A percentile compares a stretch with the other conserved stretches of the same genome.
phyloP scores from a whole-genome alignment of 1,139 yeast species.

The Taphrina deformans region DNA sequence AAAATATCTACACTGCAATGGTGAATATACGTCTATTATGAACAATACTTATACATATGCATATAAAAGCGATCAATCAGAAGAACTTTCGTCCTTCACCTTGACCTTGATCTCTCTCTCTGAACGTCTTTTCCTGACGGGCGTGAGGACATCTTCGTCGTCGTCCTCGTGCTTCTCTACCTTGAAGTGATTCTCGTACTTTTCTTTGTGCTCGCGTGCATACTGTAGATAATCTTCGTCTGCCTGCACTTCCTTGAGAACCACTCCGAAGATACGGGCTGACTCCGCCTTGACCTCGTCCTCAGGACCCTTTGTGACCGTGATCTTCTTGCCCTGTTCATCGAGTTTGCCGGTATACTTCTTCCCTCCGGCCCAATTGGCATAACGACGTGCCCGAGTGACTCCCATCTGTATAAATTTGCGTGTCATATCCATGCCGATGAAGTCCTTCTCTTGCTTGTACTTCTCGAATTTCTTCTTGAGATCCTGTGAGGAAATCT shows the following conservation, averaged over 20 bases:
- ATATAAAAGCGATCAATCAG: background rate
- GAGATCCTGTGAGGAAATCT: background rate
- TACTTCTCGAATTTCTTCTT: constrained; percentile 18
- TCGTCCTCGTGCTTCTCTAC: background rate
- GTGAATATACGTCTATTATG: background rate
- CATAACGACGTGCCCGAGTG: constrained; percentile 32
- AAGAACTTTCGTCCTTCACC: background rate
- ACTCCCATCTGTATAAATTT: constrained; percentile 34
- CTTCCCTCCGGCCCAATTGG: constrained; percentile 29
- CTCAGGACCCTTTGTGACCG: constrained; percentile 24
- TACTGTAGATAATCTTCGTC: background rate
- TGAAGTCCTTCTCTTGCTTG: constrained; percentile 8
- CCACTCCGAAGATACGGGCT: constrained; percentile 25
- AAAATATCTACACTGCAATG: background rate
- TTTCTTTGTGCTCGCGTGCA: constrained; percentile 5
- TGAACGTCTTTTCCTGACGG: too few relatives aligned
- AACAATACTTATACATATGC: background rate
- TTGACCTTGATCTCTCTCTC: too few relatives aligned
- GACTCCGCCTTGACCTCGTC: constrained; percentile 27
- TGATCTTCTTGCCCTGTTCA: constrained; percentile 18
- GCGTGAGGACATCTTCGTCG: too few relatives aligned
- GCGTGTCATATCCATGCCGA: constrained; percentile 33
- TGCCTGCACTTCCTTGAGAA: constrained; percentile 9
- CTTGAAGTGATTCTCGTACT: background rate
- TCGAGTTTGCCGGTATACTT: constrained; percentile 27